Evolutionary conservation across 2,329 filamentous ascomycete genomes (phyloP).

Genomic region (Pseudonectria foliicola): DNA sequence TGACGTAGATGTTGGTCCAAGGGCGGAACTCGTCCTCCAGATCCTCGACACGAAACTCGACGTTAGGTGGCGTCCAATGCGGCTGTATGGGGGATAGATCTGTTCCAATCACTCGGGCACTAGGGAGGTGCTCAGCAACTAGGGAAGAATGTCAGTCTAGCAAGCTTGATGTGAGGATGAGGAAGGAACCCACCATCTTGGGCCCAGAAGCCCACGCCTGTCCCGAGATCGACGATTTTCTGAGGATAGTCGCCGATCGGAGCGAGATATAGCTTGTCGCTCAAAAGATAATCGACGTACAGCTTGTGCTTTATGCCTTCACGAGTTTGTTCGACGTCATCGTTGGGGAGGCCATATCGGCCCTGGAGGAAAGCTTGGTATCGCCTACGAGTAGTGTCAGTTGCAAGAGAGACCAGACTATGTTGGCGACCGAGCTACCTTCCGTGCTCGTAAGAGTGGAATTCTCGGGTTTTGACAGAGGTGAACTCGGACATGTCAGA

Average conservation of each 20-base stretch:
- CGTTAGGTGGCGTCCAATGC: constrained; percentile 46
- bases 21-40: constrained; percentile 29
- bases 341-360: constrained; percentile 45
- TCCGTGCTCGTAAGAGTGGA: constrained; percentile 31
- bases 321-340: constrained; percentile 42
- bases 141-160: constrained; percentile 7
- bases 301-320: constrained; percentile 42
- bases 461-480: constrained; percentile 28
- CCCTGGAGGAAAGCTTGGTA: constrained; percentile 42
- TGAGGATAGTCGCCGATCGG: constrained; percentile 39
- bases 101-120: constrained; percentile 38
- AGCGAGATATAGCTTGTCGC: constrained; percentile 34
- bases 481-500: constrained; percentile 33
- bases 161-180: background rate
- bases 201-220: constrained; percentile 49
- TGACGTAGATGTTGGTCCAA: constrained; percentile 29
- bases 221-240: constrained; percentile 44
- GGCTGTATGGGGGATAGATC: constrained; percentile 40
- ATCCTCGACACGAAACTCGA: constrained; percentile 40
- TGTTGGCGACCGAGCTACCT: constrained; percentile 20
- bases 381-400: constrained; percentile 28
- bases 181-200: constrained; percentile 35
- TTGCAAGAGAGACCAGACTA: background rate
- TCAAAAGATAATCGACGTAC: constrained; percentile 39
- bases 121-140: constrained; percentile 40